A percentile compares a stretch with the other conserved stretches of the same genome.
Conservation (phyloP, 1,284 basidiomycete genomes). For the Papiliotrema terrestris region DNA sequence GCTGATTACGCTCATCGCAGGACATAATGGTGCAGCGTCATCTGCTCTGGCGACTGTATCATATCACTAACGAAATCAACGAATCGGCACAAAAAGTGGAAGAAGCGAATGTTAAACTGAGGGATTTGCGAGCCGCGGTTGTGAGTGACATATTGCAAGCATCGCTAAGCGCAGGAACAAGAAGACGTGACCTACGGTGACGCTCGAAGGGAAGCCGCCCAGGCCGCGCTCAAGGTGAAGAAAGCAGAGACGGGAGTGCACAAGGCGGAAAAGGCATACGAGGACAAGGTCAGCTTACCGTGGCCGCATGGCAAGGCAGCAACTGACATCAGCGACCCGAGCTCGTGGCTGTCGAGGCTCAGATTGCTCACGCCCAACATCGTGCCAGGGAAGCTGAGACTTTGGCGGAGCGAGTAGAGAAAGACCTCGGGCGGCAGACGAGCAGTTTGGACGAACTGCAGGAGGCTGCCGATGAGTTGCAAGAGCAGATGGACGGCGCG, state of each 20-base stretch:
- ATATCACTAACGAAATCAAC: slow-evolving; percentile 79
- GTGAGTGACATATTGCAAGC: slow-evolving; percentile 22
- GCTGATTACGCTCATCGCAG: slow-evolving; percentile 46
- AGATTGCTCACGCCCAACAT: slow-evolving; percentile 77
- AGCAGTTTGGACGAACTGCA: slow-evolving; percentile 60
- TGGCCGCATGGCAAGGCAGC: neutral
- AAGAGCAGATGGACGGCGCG: slow-evolving; percentile 69
- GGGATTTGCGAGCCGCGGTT: slow-evolving; percentile 65
- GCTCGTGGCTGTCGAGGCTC: slow-evolving; percentile 73
- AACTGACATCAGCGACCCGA: slow-evolving; percentile 63
- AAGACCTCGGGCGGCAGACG: slow-evolving; percentile 65
- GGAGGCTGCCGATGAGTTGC: slow-evolving; percentile 65
- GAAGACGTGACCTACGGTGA: slow-evolving; percentile 70
- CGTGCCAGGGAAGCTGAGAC: slow-evolving; percentile 69
- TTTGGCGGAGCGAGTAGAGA: slow-evolving; percentile 62
- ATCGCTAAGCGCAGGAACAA: slow-evolving; percentile 41
- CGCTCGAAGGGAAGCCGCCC: slow-evolving; percentile 74
- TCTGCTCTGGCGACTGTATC: slow-evolving; percentile 83
- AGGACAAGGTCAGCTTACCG: slow-evolving; percentile 73
- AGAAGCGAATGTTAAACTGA: slow-evolving; percentile 65
- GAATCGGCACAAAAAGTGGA: slow-evolving; percentile 66
- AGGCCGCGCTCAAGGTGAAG: slow-evolving; percentile 66
- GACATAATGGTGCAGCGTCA: slow-evolving; percentile 77
- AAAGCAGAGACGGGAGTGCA: slow-evolving; percentile 74
- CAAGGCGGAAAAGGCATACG: slow-evolving; percentile 75